These are phyloP conservation scores for Zizania latifolia DNA, from an alignment of 176 grass and related monocot species.

Conservation along the genomic window DNA sequence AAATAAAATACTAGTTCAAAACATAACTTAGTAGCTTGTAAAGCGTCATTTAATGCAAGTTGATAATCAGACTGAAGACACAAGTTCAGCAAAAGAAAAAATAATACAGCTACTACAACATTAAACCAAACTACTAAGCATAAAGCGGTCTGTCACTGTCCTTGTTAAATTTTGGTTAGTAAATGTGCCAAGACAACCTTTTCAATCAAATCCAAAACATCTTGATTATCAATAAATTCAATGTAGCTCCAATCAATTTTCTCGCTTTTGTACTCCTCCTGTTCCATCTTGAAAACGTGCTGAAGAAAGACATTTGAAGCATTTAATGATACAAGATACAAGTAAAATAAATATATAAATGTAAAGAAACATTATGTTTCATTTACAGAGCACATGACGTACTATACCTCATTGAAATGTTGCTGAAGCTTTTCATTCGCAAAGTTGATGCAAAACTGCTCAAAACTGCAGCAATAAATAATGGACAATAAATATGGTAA, in stretches of 20 bases:
- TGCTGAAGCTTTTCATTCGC: constrained; percentile 99
- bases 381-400: background rate
- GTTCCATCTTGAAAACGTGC: constrained; percentile 99
- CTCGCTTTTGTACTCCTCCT: constrained; percentile 94
- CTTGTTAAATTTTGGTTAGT: background rate
- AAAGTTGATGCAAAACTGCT: constrained; percentile 99
- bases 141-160: background rate
- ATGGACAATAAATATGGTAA: background rate
- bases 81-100: background rate
- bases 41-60: background rate
- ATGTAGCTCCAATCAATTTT: constrained; percentile 99
- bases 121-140: constrained; percentile 13
- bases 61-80: background rate
- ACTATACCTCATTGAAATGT: constrained; percentile 89
- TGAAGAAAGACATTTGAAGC: constrained; percentile 37
- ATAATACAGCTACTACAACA: background rate
- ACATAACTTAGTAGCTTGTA: background rate
- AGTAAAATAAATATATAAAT: constrained; percentile 21
- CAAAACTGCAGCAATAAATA: constrained; percentile 62
- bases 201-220: constrained; percentile 98
- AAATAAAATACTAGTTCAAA: background rate
- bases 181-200: constrained; percentile 54
- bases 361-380: background rate
- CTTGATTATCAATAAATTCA: constrained; percentile 99
- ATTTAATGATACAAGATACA: constrained; percentile 23